Evolutionary conservation across 805 yeast species (phyloP).

Genomic region (Lipomyces anomalus): DNA sequence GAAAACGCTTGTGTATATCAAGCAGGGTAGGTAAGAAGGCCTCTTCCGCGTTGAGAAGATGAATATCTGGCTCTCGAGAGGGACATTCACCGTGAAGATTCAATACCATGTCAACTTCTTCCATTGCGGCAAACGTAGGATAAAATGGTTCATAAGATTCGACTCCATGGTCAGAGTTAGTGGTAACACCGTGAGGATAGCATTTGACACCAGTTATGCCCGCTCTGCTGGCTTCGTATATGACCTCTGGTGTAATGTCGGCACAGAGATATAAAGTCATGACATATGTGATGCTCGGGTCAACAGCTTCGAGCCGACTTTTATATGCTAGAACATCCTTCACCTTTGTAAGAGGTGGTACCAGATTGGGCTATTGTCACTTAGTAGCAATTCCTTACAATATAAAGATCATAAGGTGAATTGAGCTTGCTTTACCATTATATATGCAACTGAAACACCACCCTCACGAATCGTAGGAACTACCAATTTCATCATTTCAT

Average conservation of each 20-base stretch:
- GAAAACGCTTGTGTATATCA: slow-evolving; percentile 76
- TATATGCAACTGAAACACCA: slow-evolving; percentile 83
- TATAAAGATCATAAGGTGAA: neutral
- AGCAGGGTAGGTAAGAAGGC: slow-evolving; percentile 81
- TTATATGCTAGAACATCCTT: slow-evolving; percentile 69
- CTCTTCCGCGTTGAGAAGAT: slow-evolving; percentile 90
- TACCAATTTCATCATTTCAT: slow-evolving; percentile 83
- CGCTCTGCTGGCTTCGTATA: slow-evolving; percentile 65
- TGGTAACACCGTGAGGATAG: slow-evolving; percentile 99
- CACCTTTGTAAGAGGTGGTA: slow-evolving; percentile 82
- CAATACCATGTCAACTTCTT: slow-evolving; percentile 66
- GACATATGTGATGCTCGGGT: slow-evolving; percentile 80
- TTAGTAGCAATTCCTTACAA: neutral
- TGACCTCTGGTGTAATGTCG: slow-evolving; percentile 78
- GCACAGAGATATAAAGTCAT: slow-evolving; percentile 84
- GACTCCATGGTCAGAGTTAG: slow-evolving; percentile 86
- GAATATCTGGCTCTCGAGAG: slow-evolving; percentile 60
- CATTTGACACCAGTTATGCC: slow-evolving; percentile 84
- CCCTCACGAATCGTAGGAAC: slow-evolving; percentile 88
- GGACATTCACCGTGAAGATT: slow-evolving; percentile 97
- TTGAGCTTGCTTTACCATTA: slow-evolving; percentile 48
- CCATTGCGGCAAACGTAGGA: slow-evolving; percentile 86
- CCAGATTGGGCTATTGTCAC: slow-evolving; percentile 60
- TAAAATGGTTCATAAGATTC: slow-evolving; percentile 84
- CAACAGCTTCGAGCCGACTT: slow-evolving; percentile 50